Conservation (phyloP, 2,329 filamentous ascomycete species). For the Fusarium sp. region DNA sequence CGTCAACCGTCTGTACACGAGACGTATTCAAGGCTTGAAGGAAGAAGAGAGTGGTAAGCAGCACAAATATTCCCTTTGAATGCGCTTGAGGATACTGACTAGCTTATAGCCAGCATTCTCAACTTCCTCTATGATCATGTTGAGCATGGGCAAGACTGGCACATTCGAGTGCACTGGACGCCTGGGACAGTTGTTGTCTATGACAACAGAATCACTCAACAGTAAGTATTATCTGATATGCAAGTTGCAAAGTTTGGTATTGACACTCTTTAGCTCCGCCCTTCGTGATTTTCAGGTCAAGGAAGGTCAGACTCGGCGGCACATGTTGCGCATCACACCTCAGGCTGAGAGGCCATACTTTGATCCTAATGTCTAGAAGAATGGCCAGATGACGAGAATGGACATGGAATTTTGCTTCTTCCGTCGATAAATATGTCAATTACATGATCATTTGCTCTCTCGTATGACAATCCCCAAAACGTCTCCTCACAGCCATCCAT, state of each 20-base stretch:
- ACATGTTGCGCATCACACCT: conserved; percentile 16
- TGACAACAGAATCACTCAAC: conserved; percentile 20
- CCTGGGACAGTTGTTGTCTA: background rate
- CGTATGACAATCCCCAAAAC: background rate
- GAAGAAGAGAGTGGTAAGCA: conserved; percentile 4
- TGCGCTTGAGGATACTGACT: background rate
- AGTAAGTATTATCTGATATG: background rate
- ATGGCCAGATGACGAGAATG: fast-evolving
- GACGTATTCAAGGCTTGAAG: background rate
- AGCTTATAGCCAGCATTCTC: background rate
- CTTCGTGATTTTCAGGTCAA: conserved; percentile 16
- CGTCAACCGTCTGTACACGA: conserved; percentile 1
- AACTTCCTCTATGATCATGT: background rate
- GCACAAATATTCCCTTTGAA: background rate
- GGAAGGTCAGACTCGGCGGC: conserved; percentile 14
- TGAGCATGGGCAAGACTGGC: conserved; percentile 1
- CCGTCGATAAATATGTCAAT: background rate
- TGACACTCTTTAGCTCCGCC: background rate
- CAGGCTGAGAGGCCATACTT: conserved; percentile 20
- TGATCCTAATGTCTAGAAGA: background rate
- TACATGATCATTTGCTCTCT: background rate
- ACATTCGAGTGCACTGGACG: background rate
- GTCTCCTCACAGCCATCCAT: background rate
- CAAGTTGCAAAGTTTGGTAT: too few relatives aligned
- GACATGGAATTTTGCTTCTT: background rate